phyloP scores from a whole-genome alignment of 1,284 basidiomycete species.

The Dichomitus squalens region DNA sequence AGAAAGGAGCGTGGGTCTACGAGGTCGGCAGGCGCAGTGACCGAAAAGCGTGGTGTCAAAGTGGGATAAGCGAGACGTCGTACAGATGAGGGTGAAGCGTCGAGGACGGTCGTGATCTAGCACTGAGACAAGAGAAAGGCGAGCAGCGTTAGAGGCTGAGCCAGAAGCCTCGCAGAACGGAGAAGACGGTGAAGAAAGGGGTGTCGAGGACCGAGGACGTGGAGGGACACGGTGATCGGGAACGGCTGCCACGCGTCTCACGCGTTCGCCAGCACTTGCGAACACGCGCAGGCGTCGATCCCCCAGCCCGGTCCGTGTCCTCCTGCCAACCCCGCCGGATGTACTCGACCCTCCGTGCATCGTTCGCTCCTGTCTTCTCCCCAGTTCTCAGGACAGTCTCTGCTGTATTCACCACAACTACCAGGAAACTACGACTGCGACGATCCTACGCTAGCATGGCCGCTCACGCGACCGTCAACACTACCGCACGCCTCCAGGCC shows the following conservation, averaged over 20 bases:
- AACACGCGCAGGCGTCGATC: background rate
- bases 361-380: background rate
- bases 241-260: constrained; percentile 8
- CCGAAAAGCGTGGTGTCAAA: background rate
- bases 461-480: constrained; percentile 52
- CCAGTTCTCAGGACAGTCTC: background rate
- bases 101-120: background rate
- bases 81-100: no score
- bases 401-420: background rate
- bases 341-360: background rate
- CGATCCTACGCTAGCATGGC: constrained; percentile 31
- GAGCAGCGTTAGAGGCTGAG: background rate
- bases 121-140: background rate
- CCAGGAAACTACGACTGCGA: background rate
- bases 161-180: background rate
- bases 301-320: background rate
- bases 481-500: constrained; percentile 57
- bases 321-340: background rate
- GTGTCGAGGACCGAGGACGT: no score
- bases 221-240: background rate
- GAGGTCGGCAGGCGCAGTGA: background rate
- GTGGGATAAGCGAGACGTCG: background rate
- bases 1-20: constrained; percentile 16
- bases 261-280: background rate
- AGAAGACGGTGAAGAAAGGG: background rate